Evolutionary conservation across 345 rosid species (phyloP).

Genomic region (Melaleuca quinquenervia): DNA sequence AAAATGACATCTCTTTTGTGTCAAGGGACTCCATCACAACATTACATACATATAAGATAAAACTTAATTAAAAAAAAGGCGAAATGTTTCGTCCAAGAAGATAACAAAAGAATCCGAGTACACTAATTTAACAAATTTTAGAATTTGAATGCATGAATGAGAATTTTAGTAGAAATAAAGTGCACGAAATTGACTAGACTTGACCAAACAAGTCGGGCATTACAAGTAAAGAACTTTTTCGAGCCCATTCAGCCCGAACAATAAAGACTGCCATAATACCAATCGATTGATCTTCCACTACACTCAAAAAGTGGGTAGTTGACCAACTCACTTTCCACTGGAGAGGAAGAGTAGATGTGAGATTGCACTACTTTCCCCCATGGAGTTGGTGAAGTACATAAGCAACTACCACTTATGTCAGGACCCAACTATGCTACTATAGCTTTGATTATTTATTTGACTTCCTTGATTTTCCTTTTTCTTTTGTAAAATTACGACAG

Average conservation of each 20-base stretch:
- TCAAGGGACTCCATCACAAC: too few species aligned
- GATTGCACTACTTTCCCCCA: neutral
- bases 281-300: neutral
- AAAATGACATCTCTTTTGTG: too few species aligned
- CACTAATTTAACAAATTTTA: too few species aligned
- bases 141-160: too few species aligned
- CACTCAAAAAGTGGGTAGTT: neutral
- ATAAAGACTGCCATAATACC: too few species aligned
- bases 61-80: too few species aligned
- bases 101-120: too few species aligned
- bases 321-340: neutral
- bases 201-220: neutral
- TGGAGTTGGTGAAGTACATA: neutral
- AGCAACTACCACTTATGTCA: neutral
- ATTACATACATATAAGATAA: too few species aligned
- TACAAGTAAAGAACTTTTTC: neutral
- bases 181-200: neutral
- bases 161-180: too few species aligned
- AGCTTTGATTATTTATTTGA: neutral
- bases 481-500: neutral
- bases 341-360: neutral
- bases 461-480: neutral
- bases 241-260: neutral
- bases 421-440: neutral
- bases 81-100: too few species aligned